phyloP scores from a whole-genome alignment of 129 eudicot genomes.

The Artemisia argyi region DNA sequence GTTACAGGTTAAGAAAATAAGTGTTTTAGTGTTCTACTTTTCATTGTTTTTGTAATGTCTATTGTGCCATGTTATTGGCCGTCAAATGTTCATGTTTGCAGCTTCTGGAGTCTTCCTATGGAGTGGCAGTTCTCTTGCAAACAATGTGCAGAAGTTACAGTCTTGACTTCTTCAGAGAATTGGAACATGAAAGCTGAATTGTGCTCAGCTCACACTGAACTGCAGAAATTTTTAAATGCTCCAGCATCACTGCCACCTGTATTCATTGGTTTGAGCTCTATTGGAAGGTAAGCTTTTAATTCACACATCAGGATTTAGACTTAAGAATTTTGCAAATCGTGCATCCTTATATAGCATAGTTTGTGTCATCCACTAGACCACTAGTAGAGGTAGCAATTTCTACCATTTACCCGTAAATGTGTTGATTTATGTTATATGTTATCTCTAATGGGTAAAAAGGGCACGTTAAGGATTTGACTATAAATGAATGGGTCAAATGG shows the following conservation, averaged over 20 bases:
- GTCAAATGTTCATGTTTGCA: conserved; percentile 72
- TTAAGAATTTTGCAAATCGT: conserved; percentile 7
- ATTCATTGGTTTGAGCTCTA: conserved; percentile 84
- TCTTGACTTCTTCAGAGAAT: conserved; percentile 38
- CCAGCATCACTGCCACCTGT: conserved; percentile 53
- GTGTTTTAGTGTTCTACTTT: neutral
- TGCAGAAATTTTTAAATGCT: conserved; percentile 54
- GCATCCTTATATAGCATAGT: conserved; percentile 7
- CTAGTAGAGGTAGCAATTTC: neutral
- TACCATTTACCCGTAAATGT: neutral
- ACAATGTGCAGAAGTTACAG: conserved; percentile 53
- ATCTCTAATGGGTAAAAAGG: too few species aligned
- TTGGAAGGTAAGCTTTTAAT: conserved; percentile 68
- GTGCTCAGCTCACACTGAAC: conserved; percentile 57
- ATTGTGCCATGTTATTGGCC: conserved; percentile 81
- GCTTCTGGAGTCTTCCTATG: conserved; percentile 88
- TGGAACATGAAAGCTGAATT: conserved; percentile 38
- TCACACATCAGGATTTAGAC: conserved; percentile 5
- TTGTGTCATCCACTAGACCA: neutral
- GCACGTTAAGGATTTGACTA: too few species aligned
- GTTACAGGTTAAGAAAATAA: too few species aligned
- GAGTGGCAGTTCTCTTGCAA: conserved; percentile 91
- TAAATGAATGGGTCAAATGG: too few species aligned
- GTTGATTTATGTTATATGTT: too few species aligned
- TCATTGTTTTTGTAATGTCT: conserved; percentile 9